Base-by-base conservation (phyloP, 176 grass and related monocot genomes). In the Stipa capillata region DNA sequence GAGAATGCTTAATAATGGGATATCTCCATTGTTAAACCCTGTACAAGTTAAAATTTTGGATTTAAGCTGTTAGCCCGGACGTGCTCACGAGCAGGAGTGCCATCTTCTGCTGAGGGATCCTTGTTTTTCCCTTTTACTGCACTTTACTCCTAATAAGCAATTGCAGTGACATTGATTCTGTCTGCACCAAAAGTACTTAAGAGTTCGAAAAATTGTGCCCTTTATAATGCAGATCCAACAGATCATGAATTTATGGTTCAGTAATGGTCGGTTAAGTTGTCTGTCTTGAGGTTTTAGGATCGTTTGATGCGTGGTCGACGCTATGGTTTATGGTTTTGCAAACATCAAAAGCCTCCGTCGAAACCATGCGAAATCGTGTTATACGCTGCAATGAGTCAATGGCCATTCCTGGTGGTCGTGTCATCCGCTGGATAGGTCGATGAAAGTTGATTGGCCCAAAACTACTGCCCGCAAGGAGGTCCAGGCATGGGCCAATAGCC, bases 41-140 rank as follows among this genome's bases (percentile, higher is more conserved):
- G 64, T 87, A 89, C 90, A 90, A 89, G 90, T 81, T 82, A 60
- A 73, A 50, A 73, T 89, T 93, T 90, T 93, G 85, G 76, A 73
- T 79, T 82, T 51, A 74, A 81, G 36, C 40, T 82, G 79, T 83
- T 92, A 81, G 63, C 74, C 76, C 83, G 85, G 45, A 75, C 34
- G 57, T 84, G 73, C 52, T 90, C 77, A 73, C 77, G 33, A 64
- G 71, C 77, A 75, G 79, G 84, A 80, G 87, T 84, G 87, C 63
- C 48, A n/a, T 57, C 84, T 85, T 72, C 77, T 91, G 86, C 86
- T 61, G 72, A 81, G 77, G 47, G 62, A 74, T 86, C 84, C 44
- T 62, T 83, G 42, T 78, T 89, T 73, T 70, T 69, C 21, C 3
- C 47, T 64, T 50, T 47, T 35, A 48, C 54, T 37, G 73, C 73